Base-by-base conservation (phyloP, 2,329 filamentous ascomycete species). In the Colletotrichum gloeosporioides region DNA sequence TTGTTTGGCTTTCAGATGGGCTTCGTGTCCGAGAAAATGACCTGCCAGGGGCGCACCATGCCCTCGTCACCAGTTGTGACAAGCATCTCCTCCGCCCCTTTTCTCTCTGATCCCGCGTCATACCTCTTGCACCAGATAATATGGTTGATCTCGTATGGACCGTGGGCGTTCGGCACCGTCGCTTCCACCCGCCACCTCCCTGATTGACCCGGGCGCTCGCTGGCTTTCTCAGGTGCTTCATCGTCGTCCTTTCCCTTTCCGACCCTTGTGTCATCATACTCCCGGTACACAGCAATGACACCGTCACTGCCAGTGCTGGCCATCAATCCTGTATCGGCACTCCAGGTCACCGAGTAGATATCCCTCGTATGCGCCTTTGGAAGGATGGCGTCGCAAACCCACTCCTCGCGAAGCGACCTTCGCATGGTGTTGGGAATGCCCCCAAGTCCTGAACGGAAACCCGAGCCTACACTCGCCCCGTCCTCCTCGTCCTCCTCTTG, bases 31-130 rank as follows among this genome's bases (percentile, higher is more conserved):
- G 78, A 69, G 78, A 77, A 15, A 83, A 49, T 36, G 36, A 95
- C 82, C 78, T 91, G 90, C 96, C 97, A 99, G 2, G 96, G 92
- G 81, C 94, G 93, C 32, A 98, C 94, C 69, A 94, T 89, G 0
- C 97, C 97, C 85, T 99, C 96, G 83, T 99, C 97, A 1, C 96
- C 97, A 1, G 96, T 98, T 18, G 94, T 97, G 25, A 99, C 88
- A 63, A 99, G 88, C 83, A 98, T 94, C 86, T 99, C 96, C 80
- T 98, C 95, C 29, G 88, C 84, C 5, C 89, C 88, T 70, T 84
- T 89, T 77, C 86, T 88, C 82, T 89, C 89, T 2, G 85, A 85
- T 1, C 87, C 93, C 66, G 89, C 88, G 83, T 98, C 96, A 73
- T 92, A 94, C 73, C 96, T 90, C 80, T 90, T 91, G 79, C 95